Conservation (phyloP, 2,329 filamentous ascomycete genomes). For the Cladophialophora bantiana region DNA sequence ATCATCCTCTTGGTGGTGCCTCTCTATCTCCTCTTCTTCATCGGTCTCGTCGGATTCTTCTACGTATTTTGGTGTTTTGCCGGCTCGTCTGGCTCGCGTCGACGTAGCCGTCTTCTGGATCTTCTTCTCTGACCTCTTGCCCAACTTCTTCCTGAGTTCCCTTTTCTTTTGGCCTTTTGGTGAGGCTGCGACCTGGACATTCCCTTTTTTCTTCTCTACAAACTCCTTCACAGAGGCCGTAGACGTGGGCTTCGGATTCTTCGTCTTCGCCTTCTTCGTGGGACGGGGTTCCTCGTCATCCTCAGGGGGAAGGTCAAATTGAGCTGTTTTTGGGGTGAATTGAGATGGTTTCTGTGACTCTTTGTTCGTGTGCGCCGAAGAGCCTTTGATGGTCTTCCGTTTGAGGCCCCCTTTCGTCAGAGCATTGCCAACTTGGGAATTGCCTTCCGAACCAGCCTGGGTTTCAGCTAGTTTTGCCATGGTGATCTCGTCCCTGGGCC, state of each 20-base stretch:
- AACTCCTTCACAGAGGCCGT: constrained; percentile 1
- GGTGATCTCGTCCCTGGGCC: not conserved
- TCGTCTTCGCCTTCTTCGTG: constrained; percentile 27
- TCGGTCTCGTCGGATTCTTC: constrained; percentile 18
- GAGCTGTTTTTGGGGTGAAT: not conserved
- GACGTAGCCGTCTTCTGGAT: constrained; percentile 23
- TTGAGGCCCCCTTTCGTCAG: constrained; percentile 23
- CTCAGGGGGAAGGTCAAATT: constrained; percentile 28
- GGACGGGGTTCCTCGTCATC: constrained; percentile 12
- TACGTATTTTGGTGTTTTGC: constrained; percentile 26
- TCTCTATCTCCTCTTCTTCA: not conserved
- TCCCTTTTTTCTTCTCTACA: not conserved
- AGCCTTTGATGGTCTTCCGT: constrained; percentile 19
- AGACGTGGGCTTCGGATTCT: constrained; percentile 1
- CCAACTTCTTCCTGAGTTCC: constrained; percentile 1
- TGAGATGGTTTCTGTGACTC: constrained; percentile 9
- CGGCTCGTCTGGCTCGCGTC: constrained; percentile 22
- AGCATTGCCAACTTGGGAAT: not conserved
- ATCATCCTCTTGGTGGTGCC: not conserved
- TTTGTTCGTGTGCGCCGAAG: not conserved
- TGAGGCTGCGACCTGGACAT: not conserved
- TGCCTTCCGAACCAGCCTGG: not conserved
- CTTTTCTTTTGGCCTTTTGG: constrained; percentile 12
- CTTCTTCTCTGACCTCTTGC: constrained; percentile 4
- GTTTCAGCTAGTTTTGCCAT: constrained; percentile 11